Percentiles rank a stretch among this genome's conserved stretches.
These are phyloP conservation scores for Marasmius oreades DNA, from an alignment of 1,284 basidiomycete genomes.

Conservation along the genomic window DNA sequence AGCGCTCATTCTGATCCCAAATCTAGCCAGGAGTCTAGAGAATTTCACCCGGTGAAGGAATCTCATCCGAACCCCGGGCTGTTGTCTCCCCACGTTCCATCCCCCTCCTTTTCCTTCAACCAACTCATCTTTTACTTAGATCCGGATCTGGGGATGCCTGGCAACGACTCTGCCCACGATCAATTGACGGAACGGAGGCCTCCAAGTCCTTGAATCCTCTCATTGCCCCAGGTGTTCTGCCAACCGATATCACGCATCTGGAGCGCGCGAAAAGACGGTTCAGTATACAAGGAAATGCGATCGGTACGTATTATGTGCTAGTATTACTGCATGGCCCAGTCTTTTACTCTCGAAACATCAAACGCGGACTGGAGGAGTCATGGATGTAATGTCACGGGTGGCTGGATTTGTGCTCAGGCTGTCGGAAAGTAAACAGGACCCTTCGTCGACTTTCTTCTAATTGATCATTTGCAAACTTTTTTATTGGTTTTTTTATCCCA, in stretches of 20 bases:
- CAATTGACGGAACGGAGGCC: constrained; percentile 26
- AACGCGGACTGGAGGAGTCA: constrained; percentile 32
- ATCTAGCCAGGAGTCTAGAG: no score
- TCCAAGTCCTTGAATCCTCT: constrained; percentile 32
- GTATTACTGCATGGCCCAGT: not conserved
- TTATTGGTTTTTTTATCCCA: not conserved
- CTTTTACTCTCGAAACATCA: constrained; percentile 20
- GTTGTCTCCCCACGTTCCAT: no score
- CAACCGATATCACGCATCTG: constrained; percentile 19
- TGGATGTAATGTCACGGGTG: constrained; percentile 42
- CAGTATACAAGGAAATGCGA: constrained; percentile 34
- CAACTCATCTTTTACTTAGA: not conserved
- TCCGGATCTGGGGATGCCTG: not conserved
- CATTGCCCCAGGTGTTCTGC: constrained; percentile 26
- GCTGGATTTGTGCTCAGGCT: constrained; percentile 39
- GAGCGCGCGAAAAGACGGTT: constrained; percentile 32
- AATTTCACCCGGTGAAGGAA: no score
- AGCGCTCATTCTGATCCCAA: no score
- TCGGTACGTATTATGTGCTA: constrained; percentile 31
- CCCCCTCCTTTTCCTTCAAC: no score
- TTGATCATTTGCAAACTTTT: not conserved
- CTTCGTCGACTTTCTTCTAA: no score
- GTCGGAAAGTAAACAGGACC: constrained; percentile 35
- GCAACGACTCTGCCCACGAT: constrained; percentile 14
- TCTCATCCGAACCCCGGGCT: no score